A percentile compares a stretch with the other conserved stretches of the same genome.
Evolutionary conservation across 805 yeast genomes (phyloP).

Genomic region (Lipomyces sp.): DNA sequence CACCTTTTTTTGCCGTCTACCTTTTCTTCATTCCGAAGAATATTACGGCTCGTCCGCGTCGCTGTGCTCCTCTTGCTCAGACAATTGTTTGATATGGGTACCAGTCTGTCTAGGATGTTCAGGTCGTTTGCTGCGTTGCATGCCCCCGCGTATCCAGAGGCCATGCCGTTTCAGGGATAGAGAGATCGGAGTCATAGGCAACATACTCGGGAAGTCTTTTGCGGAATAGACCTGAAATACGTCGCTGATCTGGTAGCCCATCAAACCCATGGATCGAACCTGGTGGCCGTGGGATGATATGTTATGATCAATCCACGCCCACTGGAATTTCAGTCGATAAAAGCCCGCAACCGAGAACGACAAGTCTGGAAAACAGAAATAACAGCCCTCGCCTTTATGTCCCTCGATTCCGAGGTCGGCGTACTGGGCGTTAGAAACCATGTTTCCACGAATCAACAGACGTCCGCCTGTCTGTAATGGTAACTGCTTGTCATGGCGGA

Average conservation of each 20-base stretch:
- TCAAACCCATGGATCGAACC: slow-evolving; percentile 32
- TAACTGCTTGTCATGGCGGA: neutral
- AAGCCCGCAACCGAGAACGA: slow-evolving; percentile 46
- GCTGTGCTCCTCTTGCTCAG: neutral
- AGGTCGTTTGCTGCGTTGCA: slow-evolving; percentile 26
- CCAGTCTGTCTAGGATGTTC: neutral
- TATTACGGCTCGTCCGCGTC: neutral
- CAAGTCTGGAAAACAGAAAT: slow-evolving; percentile 45
- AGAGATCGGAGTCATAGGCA: slow-evolving; percentile 34
- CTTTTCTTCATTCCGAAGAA: neutral
- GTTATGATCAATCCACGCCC: slow-evolving; percentile 42
- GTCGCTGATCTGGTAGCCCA: slow-evolving; percentile 39
- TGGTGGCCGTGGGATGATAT: slow-evolving; percentile 23
- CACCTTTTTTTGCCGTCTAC: neutral
- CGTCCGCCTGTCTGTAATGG: slow-evolving; percentile 22
- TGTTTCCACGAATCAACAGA: slow-evolving; percentile 34
- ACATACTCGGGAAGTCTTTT: slow-evolving; percentile 46
- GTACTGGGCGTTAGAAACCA: slow-evolving; percentile 32
- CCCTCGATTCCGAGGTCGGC: slow-evolving; percentile 27
- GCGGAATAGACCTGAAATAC: slow-evolving; percentile 46
- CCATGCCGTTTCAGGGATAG: slow-evolving; percentile 33
- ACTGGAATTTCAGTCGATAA: slow-evolving; percentile 42
- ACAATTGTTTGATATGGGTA: neutral
- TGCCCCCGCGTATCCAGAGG: slow-evolving; percentile 35
- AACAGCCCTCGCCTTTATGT: slow-evolving; percentile 33